Base-by-base conservation (phyloP, 495 filamentous ascomycete genomes). In the Aspergillus haitiensis region DNA sequence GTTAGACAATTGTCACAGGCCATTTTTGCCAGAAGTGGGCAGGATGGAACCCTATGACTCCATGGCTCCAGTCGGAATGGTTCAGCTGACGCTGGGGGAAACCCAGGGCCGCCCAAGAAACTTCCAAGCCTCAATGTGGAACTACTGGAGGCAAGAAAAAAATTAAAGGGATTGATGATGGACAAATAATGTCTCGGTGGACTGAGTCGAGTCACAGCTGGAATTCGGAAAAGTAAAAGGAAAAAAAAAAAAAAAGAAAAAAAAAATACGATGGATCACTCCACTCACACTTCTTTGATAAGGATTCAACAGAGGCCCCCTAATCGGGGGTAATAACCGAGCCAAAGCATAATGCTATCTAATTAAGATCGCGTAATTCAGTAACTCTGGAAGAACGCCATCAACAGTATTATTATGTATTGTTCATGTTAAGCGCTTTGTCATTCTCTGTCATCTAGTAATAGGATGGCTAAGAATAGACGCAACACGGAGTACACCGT, bases 1-100 rank as follows among this genome's bases (percentile, higher is more conserved):
- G 60, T 66, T 47, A 60, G 64, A 58, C 52, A 53, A 47, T 34
- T 55, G 59, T 60, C 55, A 50, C 63, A 64, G 31, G 15, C 36
- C 11, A 54, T 32, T 44, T 16, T 27, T 31, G 31, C 1, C 46
- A 40, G 6, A 32, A 40, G 36, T n/a, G 36, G 40, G 47, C 56
- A 36, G 36, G n/a, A n/a, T 59, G 48, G 55, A 58, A 49, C 55
- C 31, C 12, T 27, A 27, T 27, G 21, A 27, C 37, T 40, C 37
- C 37, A 8, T 11, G 37, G 37, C 37, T 40, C 37, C 37, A 27
- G 21, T 27, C 21, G 21, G 21, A 27, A 27, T 27, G 21, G 21
- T 27, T 27, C 21, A 27, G 21, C 21, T 27, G 21, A 27, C 21
- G 21, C 21, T 27, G 21, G 21, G 21, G 21, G 21, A 27, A 27